These are phyloP conservation scores for Cytospora mali DNA, from an alignment of 2,329 filamentous ascomycete genomes.

Conservation along the genomic window DNA sequence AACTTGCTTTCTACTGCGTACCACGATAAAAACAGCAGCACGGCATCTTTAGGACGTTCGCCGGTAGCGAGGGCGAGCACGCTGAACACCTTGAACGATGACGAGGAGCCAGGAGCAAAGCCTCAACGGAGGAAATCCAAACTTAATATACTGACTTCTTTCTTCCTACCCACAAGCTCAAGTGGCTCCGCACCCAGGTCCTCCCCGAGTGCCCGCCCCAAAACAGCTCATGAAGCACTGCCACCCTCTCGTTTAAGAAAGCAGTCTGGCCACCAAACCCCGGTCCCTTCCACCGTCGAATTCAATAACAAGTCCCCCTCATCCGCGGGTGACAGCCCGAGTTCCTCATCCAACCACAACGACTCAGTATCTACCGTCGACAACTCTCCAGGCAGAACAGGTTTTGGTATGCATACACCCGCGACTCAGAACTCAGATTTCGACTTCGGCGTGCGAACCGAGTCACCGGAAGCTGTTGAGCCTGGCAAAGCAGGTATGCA, in stretches of 20 bases:
- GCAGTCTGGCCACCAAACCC: slow-evolving; percentile 8
- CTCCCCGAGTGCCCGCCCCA: slow-evolving; percentile 20
- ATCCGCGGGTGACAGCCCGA: slow-evolving; percentile 22
- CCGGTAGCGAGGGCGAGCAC: slow-evolving; percentile 13
- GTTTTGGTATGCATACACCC: slow-evolving; percentile 21
- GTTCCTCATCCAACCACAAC: slow-evolving; percentile 22
- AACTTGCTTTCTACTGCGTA: slow-evolving; percentile 21
- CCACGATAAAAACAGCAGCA: slow-evolving; percentile 15
- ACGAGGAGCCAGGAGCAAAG: slow-evolving; percentile 16
- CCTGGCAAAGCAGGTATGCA: slow-evolving; percentile 3
- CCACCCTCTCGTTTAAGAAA: slow-evolving; percentile 16
- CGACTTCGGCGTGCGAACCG: slow-evolving; percentile 26
- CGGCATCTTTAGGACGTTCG: slow-evolving; percentile 14
- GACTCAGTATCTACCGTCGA: slow-evolving; percentile 26
- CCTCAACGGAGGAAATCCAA: slow-evolving; percentile 24
- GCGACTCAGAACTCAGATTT: slow-evolving; percentile 24
- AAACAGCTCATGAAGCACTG: slow-evolving; percentile 21
- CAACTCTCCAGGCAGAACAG: slow-evolving; percentile 22
- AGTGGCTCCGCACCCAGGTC: slow-evolving; percentile 9
- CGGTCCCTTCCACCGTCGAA: slow-evolving; percentile 22
- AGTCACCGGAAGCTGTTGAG: slow-evolving; percentile 22
- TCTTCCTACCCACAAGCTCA: slow-evolving; percentile 26
- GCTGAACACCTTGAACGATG: slow-evolving; percentile 7
- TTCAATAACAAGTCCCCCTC: slow-evolving; percentile 10
- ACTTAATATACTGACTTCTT: slow-evolving; percentile 27